Conservation (phyloP, 2,329 filamentous ascomycete genomes). For the Fusarium verticillioides region DNA sequence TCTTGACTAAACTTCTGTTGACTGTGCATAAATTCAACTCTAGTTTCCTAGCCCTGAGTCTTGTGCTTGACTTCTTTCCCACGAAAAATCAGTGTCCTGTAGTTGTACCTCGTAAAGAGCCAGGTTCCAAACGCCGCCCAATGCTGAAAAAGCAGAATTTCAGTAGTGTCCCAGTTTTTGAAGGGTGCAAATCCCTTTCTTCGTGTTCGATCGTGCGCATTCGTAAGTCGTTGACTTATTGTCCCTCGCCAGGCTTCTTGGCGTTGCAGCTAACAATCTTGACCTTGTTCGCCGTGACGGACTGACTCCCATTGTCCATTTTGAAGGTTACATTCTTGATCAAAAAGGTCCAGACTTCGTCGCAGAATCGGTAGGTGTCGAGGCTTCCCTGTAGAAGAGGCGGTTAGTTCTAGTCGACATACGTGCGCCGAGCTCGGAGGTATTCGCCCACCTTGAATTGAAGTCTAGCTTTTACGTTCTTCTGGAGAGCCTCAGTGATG, state of each 20-base stretch:
- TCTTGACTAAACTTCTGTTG: not conserved
- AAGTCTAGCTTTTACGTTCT: constrained; percentile 90
- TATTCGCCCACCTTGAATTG: constrained; percentile 83
- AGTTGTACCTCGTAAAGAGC: not conserved
- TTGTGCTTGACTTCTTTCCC: not conserved
- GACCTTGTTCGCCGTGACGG: constrained; percentile 87
- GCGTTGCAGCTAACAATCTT: constrained; percentile 99
- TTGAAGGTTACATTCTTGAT: constrained; percentile 99
- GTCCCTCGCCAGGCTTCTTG: constrained; percentile 68
- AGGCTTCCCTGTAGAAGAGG: constrained; percentile 80
- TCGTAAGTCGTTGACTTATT: constrained; percentile 10
- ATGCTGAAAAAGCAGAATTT: constrained; percentile 37
- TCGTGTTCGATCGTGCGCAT: not conserved
- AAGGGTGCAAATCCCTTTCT: not conserved
- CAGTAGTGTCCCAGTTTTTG: constrained; percentile 35
- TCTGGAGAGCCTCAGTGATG: constrained; percentile 89
- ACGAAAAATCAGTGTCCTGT: constrained; percentile 13
- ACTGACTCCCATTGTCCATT: constrained; percentile 81
- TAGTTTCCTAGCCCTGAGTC: not conserved
- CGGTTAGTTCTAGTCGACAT: not conserved
- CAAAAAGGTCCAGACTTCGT: constrained; percentile 99
- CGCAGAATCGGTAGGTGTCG: constrained; percentile 98
- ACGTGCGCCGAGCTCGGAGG: not conserved
- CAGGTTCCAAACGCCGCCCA: constrained; percentile 40
- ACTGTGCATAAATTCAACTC: not conserved